phyloP scores from a whole-genome alignment of 2,329 filamentous ascomycete genomes.

The Arthrobotrys iridis region DNA sequence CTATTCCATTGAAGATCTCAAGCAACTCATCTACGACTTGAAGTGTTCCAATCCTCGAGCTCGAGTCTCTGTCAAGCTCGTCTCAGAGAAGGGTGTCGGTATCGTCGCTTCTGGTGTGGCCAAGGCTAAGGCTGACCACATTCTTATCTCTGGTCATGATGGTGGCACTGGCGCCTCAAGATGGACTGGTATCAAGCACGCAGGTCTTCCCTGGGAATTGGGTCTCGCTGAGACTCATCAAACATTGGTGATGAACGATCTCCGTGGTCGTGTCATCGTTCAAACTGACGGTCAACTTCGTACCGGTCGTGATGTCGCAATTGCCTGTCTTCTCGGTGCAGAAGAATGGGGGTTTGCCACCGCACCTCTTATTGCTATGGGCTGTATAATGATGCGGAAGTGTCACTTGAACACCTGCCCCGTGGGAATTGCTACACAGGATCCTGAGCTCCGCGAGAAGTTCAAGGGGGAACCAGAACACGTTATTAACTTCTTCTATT shows the following conservation, averaged over 20 bases:
- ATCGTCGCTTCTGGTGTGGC: slow-evolving; percentile 97
- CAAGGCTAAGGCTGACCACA: slow-evolving; percentile 96
- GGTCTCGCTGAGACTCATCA: slow-evolving; percentile 97
- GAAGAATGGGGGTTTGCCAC: slow-evolving; percentile 98
- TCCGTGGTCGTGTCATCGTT: slow-evolving; percentile 92
- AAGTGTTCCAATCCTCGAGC: slow-evolving; percentile 95
- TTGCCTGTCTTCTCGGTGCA: slow-evolving; percentile 93
- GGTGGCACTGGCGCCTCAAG: slow-evolving; percentile 95
- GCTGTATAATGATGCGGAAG: slow-evolving; percentile 88
- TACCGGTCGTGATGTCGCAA: slow-evolving; percentile 91
- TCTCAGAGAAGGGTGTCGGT: slow-evolving; percentile 95
- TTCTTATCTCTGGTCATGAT: slow-evolving; percentile 94
- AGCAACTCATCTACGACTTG: slow-evolving; percentile 96
- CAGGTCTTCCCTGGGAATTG: slow-evolving; percentile 94
- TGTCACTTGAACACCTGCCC: slow-evolving; percentile 77
- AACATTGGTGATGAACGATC: slow-evolving; percentile 92
- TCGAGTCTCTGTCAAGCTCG: slow-evolving; percentile 94
- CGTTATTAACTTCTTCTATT: slow-evolving; percentile 99
- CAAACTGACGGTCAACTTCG: slow-evolving; percentile 95
- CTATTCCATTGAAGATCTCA: slow-evolving; percentile 97
- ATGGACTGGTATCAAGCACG: slow-evolving; percentile 99
- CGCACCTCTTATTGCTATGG: slow-evolving; percentile 93
- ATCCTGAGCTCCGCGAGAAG: slow-evolving; percentile 92
- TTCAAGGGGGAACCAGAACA: slow-evolving; percentile 93
- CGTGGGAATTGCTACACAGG: slow-evolving; percentile 94